Conservation (phyloP, 805 yeast species). For the Maudiozyma saulgeensis region DNA sequence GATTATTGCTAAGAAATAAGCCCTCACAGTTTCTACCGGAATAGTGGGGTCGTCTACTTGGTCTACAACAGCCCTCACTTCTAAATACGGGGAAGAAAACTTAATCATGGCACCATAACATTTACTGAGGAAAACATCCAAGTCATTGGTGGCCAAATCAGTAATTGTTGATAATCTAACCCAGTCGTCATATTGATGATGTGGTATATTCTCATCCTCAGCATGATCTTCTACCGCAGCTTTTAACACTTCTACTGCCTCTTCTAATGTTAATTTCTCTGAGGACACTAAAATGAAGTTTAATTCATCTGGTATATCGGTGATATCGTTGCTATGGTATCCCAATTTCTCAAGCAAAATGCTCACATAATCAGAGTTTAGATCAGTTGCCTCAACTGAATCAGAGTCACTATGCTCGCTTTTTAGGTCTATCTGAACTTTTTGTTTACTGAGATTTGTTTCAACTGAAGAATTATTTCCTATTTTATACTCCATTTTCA, state of each 20-base stretch:
- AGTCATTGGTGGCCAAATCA: slow-evolving; percentile 10
- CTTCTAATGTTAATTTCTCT: slow-evolving; percentile 15
- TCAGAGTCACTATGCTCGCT: background rate
- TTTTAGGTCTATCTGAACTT: background rate
- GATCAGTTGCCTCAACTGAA: background rate
- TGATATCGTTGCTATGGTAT: background rate
- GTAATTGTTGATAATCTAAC: slow-evolving; percentile 19
- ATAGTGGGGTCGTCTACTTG: slow-evolving; percentile 39
- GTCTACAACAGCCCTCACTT: slow-evolving; percentile 54
- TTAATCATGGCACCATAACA: slow-evolving; percentile 31
- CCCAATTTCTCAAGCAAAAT: background rate
- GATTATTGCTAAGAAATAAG: slow-evolving; percentile 30
- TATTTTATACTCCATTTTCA: background rate
- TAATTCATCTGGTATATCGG: background rate
- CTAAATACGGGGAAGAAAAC: slow-evolving; percentile 52
- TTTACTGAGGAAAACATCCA: slow-evolving; percentile 20
- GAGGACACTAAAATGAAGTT: background rate
- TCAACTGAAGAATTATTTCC: background rate
- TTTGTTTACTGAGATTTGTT: background rate
- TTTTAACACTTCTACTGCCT: slow-evolving; percentile 33
- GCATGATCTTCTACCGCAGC: slow-evolving; percentile 34
- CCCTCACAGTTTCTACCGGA: slow-evolving; percentile 42
- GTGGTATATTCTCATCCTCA: slow-evolving; percentile 41
- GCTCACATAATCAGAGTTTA: background rate
- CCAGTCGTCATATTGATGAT: slow-evolving; percentile 30